Evolutionary conservation across 805 yeast genomes (phyloP).

Genomic region (Pichia scutulata): DNA sequence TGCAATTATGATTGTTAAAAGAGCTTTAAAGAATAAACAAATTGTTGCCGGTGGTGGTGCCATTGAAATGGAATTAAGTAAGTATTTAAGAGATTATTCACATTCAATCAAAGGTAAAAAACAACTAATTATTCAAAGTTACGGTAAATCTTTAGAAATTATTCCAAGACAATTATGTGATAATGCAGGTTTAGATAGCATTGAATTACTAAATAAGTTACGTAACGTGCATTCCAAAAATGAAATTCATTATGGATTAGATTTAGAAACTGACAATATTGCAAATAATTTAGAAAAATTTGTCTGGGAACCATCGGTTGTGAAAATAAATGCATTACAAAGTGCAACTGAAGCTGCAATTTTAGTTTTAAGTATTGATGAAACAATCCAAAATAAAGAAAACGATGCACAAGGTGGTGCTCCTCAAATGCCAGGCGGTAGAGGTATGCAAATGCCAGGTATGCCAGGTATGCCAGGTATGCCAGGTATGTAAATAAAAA

Average conservation of each 20-base stretch:
- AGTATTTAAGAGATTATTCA: slow-evolving; percentile 77
- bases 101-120: slow-evolving; percentile 91
- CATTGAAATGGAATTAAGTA: slow-evolving; percentile 93
- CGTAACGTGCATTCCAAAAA: slow-evolving; percentile 94
- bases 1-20: slow-evolving; percentile 96
- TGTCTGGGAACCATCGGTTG: slow-evolving; percentile 97
- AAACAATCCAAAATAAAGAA: slow-evolving; percentile 74
- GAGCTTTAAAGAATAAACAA: slow-evolving; percentile 79
- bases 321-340: slow-evolving; percentile 86
- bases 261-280: slow-evolving; percentile 74
- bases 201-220: slow-evolving; percentile 84
- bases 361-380: slow-evolving; percentile 89
- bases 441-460: slow-evolving; percentile 49
- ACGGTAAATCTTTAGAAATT: slow-evolving; percentile 89
- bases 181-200: slow-evolving; percentile 97
- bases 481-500: slow-evolving; percentile 9
- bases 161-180: slow-evolving; percentile 97
- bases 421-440: slow-evolving; percentile 41
- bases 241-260: slow-evolving; percentile 87
- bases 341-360: slow-evolving; percentile 97
- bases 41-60: slow-evolving; percentile 99
- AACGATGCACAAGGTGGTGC: slow-evolving; percentile 36
- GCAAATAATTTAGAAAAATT: slow-evolving; percentile 79
- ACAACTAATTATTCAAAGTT: slow-evolving; percentile 85
- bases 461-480: slow-evolving; percentile 10